Conservation (phyloP, 2,329 filamentous ascomycete genomes). For the Ophiostoma novo-ulmi region DNA sequence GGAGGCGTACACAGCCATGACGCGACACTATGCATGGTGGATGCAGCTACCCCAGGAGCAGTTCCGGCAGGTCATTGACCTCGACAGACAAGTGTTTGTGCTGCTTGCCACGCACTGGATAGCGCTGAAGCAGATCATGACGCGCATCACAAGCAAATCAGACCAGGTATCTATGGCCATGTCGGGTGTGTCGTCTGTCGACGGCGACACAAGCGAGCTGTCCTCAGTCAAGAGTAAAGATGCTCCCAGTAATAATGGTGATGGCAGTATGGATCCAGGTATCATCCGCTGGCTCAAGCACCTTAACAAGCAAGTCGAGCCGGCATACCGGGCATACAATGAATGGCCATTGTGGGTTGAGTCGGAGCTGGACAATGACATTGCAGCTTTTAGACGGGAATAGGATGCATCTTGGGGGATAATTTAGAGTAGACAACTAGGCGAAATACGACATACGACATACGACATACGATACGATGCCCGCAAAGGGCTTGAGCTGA, state of each 20-base stretch:
- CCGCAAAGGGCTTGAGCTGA: too few species aligned
- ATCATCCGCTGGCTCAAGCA: slow-evolving; percentile 48
- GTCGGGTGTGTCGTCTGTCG: slow-evolving; percentile 2
- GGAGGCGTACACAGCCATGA: slow-evolving; percentile 50
- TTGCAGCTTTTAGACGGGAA: slow-evolving; percentile 41
- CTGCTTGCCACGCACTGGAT: slow-evolving; percentile 53
- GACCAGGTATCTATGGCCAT: slow-evolving; percentile 13
- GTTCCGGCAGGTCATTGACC: slow-evolving; percentile 48
- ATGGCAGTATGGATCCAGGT: slow-evolving; percentile 38
- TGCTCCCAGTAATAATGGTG: background rate
- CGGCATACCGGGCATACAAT: slow-evolving; percentile 44
- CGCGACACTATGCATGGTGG: slow-evolving; percentile 52
- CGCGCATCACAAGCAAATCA: slow-evolving; percentile 39
- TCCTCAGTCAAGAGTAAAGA: background rate
- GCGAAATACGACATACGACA: background rate
- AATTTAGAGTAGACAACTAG: background rate
- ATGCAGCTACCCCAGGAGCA: slow-evolving; percentile 51
- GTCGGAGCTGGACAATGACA: slow-evolving; percentile 43
- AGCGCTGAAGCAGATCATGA: slow-evolving; percentile 51
- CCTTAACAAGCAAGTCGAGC: slow-evolving; percentile 45
- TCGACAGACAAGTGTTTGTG: slow-evolving; percentile 42
- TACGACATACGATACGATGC: too few species aligned
- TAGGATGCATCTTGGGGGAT: background rate
- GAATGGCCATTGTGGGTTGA: slow-evolving; percentile 53
- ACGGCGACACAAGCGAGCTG: background rate